Base-by-base conservation (phyloP, 805 yeast genomes). In the Saturnispora gosingensis region DNA sequence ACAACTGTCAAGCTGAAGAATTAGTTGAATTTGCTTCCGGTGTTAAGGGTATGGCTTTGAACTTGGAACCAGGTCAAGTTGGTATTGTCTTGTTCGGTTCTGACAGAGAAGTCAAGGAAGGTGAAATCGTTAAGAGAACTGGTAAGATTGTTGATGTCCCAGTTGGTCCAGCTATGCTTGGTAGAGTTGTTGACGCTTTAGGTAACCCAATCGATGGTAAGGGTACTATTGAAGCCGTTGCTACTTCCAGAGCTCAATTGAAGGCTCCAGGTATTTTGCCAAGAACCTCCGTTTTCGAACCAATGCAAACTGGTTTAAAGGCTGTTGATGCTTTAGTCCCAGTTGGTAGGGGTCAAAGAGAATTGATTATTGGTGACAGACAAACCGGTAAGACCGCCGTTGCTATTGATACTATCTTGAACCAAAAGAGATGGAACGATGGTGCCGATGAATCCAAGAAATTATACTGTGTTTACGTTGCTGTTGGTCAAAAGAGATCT, bases 251-350 rank as follows among this genome's bases (percentile, higher is more conserved):
- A 82, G 98, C 98, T 66, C 97, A 93, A 82, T 86, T 91, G 66
- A 93, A 93, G 82, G 99, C 99, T 66, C 99, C 99, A 76, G 99
- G 99, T 83, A 93, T 93, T 70, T 83, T 93, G 75, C 99, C 99
- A 80, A 91, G 99, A 83, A 87, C 85, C 69, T 88, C 97, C 57
- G 99, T 93, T 64, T 83, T 73, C 80, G 99, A 93, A 83, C 99
- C 99, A 73, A 93, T 93, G 85, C 99, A 93, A 81, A 91, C 99
- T 68, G 99, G 99, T 85, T 85, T 93, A 72, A 93, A 93, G 82
- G 84, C 97, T 59, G 97, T 93, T 66, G 99, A 93, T 73, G 91
- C 99, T 72, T 84, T 93, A 69, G 99, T 93, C 75, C 99, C 99
- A 76, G 76, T 93, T 67, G 99, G 99, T 73, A 93, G 99, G 86